A percentile compares a stretch with the other conserved stretches of the same genome.
phyloP scores from a whole-genome alignment of 306 rosid species.

The Inga leiocalycina region DNA sequence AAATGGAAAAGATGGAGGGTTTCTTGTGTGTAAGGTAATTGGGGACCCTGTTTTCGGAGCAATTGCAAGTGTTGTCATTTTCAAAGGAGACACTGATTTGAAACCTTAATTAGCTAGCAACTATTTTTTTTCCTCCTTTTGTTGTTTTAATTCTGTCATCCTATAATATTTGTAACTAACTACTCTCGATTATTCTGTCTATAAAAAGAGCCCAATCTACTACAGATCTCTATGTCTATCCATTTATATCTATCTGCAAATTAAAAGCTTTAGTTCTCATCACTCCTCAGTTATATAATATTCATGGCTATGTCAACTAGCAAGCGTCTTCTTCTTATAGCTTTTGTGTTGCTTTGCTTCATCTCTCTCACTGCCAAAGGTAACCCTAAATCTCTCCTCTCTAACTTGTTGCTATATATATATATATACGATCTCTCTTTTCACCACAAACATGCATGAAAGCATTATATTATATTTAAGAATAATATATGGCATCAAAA shows the following conservation, averaged over 20 bases:
- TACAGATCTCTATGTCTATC: neutral
- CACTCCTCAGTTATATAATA: neutral
- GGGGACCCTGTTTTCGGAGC: slow-evolving; percentile 30
- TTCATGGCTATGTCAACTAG: slow-evolving; percentile 29
- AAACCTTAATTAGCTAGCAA: slow-evolving; percentile 33
- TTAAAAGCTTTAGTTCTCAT: neutral
- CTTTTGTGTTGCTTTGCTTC: slow-evolving; percentile 58
- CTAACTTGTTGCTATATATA: neutral
- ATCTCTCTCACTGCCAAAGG: slow-evolving; percentile 43
- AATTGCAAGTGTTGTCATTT: slow-evolving; percentile 36
- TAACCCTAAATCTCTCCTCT: neutral
- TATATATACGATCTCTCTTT: neutral
- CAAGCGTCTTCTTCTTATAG: slow-evolving; percentile 52
- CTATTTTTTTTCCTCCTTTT: slow-evolving; percentile 24
- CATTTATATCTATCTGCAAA: neutral
- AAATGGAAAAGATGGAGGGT: slow-evolving; percentile 8
- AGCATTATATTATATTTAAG: too few species aligned
- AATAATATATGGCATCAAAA: too few species aligned
- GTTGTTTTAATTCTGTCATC: neutral
- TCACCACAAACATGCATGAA: neutral
- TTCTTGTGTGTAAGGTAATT: neutral
- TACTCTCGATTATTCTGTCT: slow-evolving; percentile 25
- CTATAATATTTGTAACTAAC: slow-evolving; percentile 6
- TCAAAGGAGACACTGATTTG: slow-evolving; percentile 50
- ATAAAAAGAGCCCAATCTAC: slow-evolving; percentile 31